A percentile compares a stretch with the other conserved stretches of the same genome.
Evolutionary conservation across 225 moss, liverwort and hornwort genomes (phyloP).

Genomic region (Physcomitrellopsis africana): DNA sequence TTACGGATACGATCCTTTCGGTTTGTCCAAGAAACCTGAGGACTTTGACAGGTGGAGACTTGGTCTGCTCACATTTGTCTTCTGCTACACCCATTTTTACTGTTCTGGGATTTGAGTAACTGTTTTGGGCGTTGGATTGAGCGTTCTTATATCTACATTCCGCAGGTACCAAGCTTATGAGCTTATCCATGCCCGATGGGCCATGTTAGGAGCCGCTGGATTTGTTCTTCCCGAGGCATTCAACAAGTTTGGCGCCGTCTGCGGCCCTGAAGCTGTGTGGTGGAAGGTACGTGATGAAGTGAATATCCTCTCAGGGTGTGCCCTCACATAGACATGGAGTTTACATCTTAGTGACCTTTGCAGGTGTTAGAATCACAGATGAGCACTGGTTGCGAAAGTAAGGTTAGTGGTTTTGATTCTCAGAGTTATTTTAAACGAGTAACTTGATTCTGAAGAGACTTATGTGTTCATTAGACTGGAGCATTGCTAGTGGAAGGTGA

Average conservation of each 20-base stretch:
- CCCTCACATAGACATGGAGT: too few relatives aligned
- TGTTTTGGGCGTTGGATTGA: too few relatives aligned
- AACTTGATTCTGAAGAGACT: too few relatives aligned
- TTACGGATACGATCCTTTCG: conserved; percentile 77
- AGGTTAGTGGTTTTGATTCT: too few relatives aligned
- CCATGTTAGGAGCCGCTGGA: conserved; percentile 66
- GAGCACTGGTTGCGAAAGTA: too few relatives aligned
- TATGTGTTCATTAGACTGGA: conserved; percentile 36
- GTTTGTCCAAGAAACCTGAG: conserved; percentile 63
- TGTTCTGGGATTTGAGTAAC: too few relatives aligned
- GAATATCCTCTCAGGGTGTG: too few relatives aligned
- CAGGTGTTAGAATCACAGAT: too few relatives aligned
- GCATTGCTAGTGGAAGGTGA: conserved; percentile 70
- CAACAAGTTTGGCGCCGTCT: conserved; percentile 65
- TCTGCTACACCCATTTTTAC: too few relatives aligned
- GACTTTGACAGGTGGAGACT: conserved; percentile 57
- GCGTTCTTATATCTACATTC: not conserved
- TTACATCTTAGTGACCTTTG: too few relatives aligned
- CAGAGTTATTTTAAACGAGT: too few relatives aligned
- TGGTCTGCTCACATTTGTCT: too few relatives aligned
- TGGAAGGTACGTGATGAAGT: conserved; percentile 33
- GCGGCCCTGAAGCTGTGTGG: conserved; percentile 70
- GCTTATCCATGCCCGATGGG: conserved; percentile 67
- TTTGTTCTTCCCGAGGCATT: conserved; percentile 65
- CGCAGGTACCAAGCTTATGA: conserved; percentile 53